Base-by-base conservation (phyloP, 2,329 filamentous ascomycete genomes). In the Calycina herbarum region DNA sequence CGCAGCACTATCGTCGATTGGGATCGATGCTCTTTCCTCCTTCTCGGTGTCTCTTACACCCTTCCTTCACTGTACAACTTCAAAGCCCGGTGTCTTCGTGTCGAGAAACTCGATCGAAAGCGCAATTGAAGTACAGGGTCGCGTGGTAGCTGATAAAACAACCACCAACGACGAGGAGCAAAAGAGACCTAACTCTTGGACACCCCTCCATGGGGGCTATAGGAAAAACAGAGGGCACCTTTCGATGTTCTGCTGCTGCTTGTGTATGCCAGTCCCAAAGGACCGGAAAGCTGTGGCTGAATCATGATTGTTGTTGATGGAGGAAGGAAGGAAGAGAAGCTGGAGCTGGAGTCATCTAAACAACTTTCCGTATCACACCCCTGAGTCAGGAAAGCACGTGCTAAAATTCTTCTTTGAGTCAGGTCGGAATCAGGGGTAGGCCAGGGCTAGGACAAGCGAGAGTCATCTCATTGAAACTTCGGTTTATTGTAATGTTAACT, bases 201-300 rank as follows among this genome's bases (percentile, higher is more conserved):
- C 68, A 75, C 73, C 74, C 73, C 73, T 65, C 59, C 71, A 66
- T 68, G 73, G 74, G 74, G 74, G 74, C 70, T 76, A 76, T 75
- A 72, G 10, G 64, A 68, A 64, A 67, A 67, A 67, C 69, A 72
- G 67, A 69, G 66, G 45, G 67, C 72, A 73, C 73, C 73, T 68
- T 68, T 62, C 59, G 69, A 73, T 64, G 70, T 68, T 64, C 69
- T 70, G 58, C 69, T 69, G 57, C 65, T 69, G 68, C 58, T 69
- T 40, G 56, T 65, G 33, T 24, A 42, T 57, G 68, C 66, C 66
- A 75, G 74, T 73, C 73, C 64, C 59, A 67, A 10, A 33, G 62
- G 73, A 73, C 74, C 72, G 69, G 64, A 59, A 62, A 64, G 58
- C 48, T 68, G 66, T 65, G 67, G 65, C 72, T 71, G 63, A 65